Evolutionary conservation across 306 rosid species (phyloP).

Genomic region (Hippophae tibetana): DNA sequence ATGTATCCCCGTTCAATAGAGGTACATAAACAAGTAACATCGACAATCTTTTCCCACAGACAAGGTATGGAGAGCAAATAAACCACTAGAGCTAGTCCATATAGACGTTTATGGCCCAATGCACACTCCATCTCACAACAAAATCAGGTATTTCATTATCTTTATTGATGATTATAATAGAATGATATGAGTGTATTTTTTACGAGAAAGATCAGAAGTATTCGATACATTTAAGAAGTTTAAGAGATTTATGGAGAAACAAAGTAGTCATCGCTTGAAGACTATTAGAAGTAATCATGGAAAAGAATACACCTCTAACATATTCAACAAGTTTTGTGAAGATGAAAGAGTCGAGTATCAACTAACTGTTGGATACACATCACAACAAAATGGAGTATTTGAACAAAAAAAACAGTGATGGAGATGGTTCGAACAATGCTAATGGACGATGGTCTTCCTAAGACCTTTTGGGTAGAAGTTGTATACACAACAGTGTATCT

Average conservation of each 20-base stretch:
- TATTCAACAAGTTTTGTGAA: neutral
- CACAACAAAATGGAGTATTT: slow-evolving; percentile 1
- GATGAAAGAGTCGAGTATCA: neutral
- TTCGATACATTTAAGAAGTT: neutral
- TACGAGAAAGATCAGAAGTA: neutral
- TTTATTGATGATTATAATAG: neutral
- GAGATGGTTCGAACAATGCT: neutral
- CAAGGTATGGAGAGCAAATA: neutral
- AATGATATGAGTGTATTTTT: neutral
- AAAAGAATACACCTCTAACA: too few relatives aligned
- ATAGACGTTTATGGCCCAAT: neutral
- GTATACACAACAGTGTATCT: neutral
- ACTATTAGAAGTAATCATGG: too few relatives aligned
- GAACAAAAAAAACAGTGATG: slow-evolving; percentile 3
- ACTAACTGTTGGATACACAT: neutral
- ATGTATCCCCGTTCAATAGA: too few relatives aligned
- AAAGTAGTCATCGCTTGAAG: too few relatives aligned
- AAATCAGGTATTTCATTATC: neutral
- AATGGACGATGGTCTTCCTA: neutral
- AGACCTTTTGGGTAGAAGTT: neutral
- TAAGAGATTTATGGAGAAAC: neutral
- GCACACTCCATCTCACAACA: neutral
- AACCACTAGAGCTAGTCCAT: neutral
- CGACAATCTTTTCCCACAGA: neutral
- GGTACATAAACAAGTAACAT: too few relatives aligned